A percentile compares a stretch with the other conserved stretches of the same genome.
These are phyloP conservation scores for Metschnikowia colocasiae DNA, from an alignment of 805 yeast genomes.

Conservation along the genomic window DNA sequence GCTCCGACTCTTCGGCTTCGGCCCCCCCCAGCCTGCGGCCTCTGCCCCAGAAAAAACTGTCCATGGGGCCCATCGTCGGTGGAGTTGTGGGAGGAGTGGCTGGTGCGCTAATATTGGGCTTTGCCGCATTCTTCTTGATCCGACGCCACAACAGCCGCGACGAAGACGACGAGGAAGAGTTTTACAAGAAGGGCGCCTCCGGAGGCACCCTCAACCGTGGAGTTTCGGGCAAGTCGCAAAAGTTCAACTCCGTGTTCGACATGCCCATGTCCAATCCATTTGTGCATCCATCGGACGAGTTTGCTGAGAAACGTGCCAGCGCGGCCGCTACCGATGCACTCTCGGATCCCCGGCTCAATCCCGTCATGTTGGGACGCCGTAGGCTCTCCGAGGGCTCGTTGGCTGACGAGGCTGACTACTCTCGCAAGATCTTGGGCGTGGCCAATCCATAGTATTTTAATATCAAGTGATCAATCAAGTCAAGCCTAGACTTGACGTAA, in stretches of 20 bases:
- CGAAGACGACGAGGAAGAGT: conserved; percentile 44
- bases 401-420: conserved; percentile 81
- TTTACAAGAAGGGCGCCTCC: conserved; percentile 25
- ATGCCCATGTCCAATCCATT: conserved; percentile 57
- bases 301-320: conserved; percentile 21
- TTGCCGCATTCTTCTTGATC: conserved; percentile 28
- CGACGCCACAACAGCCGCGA: conserved; percentile 47
- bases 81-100: conserved; percentile 45
- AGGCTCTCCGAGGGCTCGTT: conserved; percentile 81
- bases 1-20: conserved; percentile 7
- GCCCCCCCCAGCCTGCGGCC: conserved; percentile 2
- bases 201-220: conserved; percentile 23
- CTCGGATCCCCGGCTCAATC: conserved; percentile 63
- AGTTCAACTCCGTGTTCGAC: conserved; percentile 33
- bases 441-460: conserved; percentile 58
- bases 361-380: conserved; percentile 77
- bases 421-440: conserved; percentile 76
- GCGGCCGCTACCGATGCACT: conserved; percentile 14
- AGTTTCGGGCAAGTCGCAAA: conserved; percentile 24
- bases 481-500: too few species aligned
- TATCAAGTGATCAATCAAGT: not conserved
- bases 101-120: conserved; percentile 25
- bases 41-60: conserved; percentile 20
- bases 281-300: conserved; percentile 53
- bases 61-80: conserved; percentile 41